Conservation (phyloP, 2,329 filamentous ascomycete species). For the Periconia macrospinosa region DNA sequence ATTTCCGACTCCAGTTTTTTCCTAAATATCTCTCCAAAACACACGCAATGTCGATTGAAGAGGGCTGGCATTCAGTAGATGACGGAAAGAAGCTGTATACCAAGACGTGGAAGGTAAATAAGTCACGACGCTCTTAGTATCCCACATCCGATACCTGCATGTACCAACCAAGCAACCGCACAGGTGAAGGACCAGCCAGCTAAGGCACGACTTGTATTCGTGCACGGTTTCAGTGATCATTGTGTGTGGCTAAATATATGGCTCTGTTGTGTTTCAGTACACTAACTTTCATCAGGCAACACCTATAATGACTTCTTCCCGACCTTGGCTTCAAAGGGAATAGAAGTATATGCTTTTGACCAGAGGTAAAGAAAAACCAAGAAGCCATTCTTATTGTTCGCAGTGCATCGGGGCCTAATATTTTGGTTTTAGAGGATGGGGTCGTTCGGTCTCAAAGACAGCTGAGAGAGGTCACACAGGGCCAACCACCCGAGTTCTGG, state of each 20-base stretch:
- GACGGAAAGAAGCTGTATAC: conserved; percentile 62
- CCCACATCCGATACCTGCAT: neutral
- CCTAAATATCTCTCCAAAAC: neutral
- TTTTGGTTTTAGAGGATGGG: conserved; percentile 70
- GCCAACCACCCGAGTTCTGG: conserved; percentile 70
- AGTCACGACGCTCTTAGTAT: neutral
- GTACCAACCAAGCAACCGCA: conserved; percentile 28
- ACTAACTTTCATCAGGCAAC: conserved; percentile 54
- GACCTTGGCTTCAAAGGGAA: conserved; percentile 67
- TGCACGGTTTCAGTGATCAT: conserved; percentile 92
- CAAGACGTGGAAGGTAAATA: conserved; percentile 61
- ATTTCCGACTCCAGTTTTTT: too few species aligned
- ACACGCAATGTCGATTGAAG: conserved; percentile 46
- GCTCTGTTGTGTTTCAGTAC: neutral
- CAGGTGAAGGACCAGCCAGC: conserved; percentile 55
- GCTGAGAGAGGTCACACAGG: conserved; percentile 73
- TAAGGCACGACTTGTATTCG: conserved; percentile 74
- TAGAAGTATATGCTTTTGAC: conserved; percentile 78
- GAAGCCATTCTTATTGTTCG: conserved; percentile 8
- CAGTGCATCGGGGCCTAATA: neutral
- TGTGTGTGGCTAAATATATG: conserved; percentile 36
- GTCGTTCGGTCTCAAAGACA: conserved; percentile 65
- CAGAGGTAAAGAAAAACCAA: conserved; percentile 57
- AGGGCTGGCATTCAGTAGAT: conserved; percentile 54
- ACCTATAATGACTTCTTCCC: conserved; percentile 77